Conservation (phyloP, 2,329 filamentous ascomycete genomes). For the Verticillium zaregamsianum region DNA sequence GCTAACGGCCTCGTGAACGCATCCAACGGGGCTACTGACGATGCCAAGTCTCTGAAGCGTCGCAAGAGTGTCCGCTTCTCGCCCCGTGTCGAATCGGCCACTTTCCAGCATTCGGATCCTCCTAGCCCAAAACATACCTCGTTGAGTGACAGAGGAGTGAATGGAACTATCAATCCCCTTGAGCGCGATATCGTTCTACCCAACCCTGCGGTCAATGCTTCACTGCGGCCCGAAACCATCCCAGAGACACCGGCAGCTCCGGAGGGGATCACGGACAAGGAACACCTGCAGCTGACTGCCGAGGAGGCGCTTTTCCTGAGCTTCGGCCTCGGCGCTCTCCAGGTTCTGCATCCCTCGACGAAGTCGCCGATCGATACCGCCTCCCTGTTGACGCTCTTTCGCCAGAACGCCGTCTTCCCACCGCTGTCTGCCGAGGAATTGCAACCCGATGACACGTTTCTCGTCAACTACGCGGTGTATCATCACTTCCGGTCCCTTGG, state of each 20-base stretch:
- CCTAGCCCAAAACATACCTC: conserved; percentile 38
- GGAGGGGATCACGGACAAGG: conserved; percentile 46
- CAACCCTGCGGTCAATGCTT: background rate
- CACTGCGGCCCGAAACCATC: background rate
- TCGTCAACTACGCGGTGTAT: conserved; percentile 84
- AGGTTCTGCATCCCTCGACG: conserved; percentile 50
- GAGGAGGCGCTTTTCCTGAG: conserved; percentile 90
- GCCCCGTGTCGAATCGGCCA: conserved; percentile 60
- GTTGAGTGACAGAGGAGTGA: conserved; percentile 12
- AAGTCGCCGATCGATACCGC: conserved; percentile 42
- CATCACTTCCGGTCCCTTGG: conserved; percentile 95
- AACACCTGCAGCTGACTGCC: conserved; percentile 86
- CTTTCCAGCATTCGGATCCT: conserved; percentile 49
- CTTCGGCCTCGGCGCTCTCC: conserved; percentile 73
- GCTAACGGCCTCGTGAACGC: conserved; percentile 1
- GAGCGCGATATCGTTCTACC: background rate
- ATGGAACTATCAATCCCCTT: background rate
- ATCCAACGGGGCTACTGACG: conserved; percentile 6
- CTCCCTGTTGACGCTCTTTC: conserved; percentile 63
- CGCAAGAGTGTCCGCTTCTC: conserved; percentile 69
- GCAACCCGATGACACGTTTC: conserved; percentile 75
- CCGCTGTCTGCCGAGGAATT: conserved; percentile 43
- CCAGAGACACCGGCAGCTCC: background rate
- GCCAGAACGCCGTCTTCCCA: conserved; percentile 67
- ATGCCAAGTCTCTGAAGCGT: conserved; percentile 28